Evolutionary conservation across 257 asterid species (phyloP).

Genomic region (Paulownia fortunei): DNA sequence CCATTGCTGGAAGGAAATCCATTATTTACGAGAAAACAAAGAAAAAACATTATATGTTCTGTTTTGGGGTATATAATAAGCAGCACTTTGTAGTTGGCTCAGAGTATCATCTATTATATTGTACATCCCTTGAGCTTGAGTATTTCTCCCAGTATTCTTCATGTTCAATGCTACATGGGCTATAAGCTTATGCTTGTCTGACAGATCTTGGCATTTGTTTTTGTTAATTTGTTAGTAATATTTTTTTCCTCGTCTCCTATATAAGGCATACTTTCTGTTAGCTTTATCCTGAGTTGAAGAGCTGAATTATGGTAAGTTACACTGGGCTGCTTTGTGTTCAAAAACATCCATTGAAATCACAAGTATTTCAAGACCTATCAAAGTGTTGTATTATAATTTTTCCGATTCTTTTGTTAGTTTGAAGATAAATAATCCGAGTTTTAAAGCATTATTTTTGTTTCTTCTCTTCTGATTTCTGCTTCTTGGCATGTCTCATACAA

Average conservation of each 20-base stretch:
- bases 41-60: not conserved
- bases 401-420: not conserved
- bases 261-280: not conserved
- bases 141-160: not conserved
- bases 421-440: slow-evolving; percentile 1
- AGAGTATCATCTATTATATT: not conserved
- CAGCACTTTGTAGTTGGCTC: not conserved
- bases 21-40: not conserved
- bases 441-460: slow-evolving; percentile 16
- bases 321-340: not conserved
- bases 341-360: slow-evolving; percentile 12
- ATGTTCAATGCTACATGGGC: not conserved
- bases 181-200: not conserved
- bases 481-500: slow-evolving; percentile 29
- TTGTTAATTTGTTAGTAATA: not conserved
- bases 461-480: slow-evolving; percentile 21
- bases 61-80: not conserved
- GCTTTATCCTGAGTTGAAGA: slow-evolving; percentile 22
- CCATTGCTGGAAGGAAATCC: not conserved
- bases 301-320: slow-evolving; percentile 1
- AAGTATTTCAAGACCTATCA: not conserved
- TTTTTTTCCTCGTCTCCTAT: not conserved
- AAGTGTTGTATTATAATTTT: not conserved
- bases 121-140: not conserved
- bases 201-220: not conserved